Base-by-base conservation (phyloP, 148 eudicot genomes). In the Silene conica region DNA sequence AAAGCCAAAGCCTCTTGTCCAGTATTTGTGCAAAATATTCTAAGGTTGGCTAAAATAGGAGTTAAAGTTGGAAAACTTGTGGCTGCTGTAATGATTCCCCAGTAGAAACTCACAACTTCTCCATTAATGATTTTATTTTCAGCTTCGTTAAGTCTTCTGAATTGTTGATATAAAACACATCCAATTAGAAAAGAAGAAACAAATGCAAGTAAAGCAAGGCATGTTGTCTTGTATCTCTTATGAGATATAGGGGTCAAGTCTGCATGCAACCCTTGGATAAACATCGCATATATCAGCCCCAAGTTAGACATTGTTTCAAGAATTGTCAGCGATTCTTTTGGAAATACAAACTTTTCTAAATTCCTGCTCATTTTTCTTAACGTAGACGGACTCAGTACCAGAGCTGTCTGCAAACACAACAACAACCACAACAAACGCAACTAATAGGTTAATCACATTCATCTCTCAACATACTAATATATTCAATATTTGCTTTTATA, bases 221-320 rank as follows among this genome's bases (percentile, higher is more conserved):
- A 43, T 8, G 75, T 31, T 28, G 75, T 73, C 63, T 59, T 86
- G 16, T n/a, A 19, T 67, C 70, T 67, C 28, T 59, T 52, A 0
- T 43, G 73, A 13, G 65, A 19, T 1, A 78, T 63, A 2, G 83
- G 78, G 13, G 74, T 54, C 38, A 80, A 20, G 74, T 85, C 83
- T 10, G 63, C 71, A 6, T 82, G 83, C 28, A 89, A 52, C 2
- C 89, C 94, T 48, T 81, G 15, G 12, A 89, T 83, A 72, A 89
- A 89, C 66, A 85, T 85, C 0, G 83, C 78, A 55, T 77, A 85
- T 1, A 75, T 56, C 3, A 86, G 79, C 10, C 89, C 83, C 8
- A 87, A 52, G 21, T 89, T 86, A 54, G 89, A 83, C 50, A 87
- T 21, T 21, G 87, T 77, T 21, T 80, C 78, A 21, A 80, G 21